Conservation (phyloP, 192 early-diverging fungal species). For the Podochytrium sp. region DNA sequence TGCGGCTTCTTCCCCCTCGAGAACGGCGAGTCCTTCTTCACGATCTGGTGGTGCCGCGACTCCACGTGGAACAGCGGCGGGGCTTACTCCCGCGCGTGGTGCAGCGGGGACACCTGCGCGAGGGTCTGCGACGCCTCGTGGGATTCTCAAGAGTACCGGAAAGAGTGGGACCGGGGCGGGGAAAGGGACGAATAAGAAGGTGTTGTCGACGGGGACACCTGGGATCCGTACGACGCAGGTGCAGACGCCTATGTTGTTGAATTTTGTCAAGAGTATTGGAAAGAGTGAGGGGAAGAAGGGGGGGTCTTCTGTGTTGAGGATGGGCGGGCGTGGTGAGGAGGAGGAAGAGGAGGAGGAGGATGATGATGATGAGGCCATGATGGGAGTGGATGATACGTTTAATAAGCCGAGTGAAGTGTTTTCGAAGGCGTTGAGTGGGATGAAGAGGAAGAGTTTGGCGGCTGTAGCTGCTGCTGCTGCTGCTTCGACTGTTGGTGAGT, state of each 20-base stretch:
- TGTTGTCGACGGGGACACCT: background rate
- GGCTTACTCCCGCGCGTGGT: background rate
- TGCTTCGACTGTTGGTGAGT: too few relatives aligned
- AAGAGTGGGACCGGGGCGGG: background rate
- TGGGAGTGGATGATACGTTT: slow-evolving; percentile 19
- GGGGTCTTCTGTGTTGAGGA: too few relatives aligned
- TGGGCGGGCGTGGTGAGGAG: background rate
- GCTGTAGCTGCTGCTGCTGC: too few relatives aligned
- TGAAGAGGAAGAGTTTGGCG: background rate
- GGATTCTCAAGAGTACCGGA: background rate
- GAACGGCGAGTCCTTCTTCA: too few relatives aligned
- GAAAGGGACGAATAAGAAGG: background rate
- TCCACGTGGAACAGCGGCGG: background rate
- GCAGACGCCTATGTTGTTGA: background rate
- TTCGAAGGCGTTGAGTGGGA: background rate
- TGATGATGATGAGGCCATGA: background rate
- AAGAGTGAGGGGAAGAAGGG: slow-evolving; percentile 9
- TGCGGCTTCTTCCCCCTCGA: too few relatives aligned
- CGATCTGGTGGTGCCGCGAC: background rate
- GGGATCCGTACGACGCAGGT: background rate
- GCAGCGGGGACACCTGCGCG: background rate
- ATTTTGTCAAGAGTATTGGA: slow-evolving; percentile 13
- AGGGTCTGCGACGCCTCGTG: background rate
- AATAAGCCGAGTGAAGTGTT: slow-evolving; percentile 17
- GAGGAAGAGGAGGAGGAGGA: background rate